Evolutionary conservation across 2,329 filamentous ascomycete genomes (phyloP), one percentile per base, ranked within the genome.

Genomic region (Sporothrix variecibatus): DNA sequence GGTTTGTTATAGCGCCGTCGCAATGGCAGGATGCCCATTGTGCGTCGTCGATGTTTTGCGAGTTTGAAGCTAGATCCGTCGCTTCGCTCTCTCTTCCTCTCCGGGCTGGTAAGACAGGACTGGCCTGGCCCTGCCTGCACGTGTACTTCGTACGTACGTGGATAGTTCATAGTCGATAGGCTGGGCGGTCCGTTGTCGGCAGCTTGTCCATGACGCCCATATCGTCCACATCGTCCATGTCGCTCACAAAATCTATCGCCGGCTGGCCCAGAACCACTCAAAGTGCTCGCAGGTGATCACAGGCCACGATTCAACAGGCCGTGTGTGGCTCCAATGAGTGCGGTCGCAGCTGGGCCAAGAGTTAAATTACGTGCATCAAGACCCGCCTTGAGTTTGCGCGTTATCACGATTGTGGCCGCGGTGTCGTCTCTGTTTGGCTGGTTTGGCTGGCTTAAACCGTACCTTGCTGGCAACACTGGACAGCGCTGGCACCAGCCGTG

Each of bases 341-440:
- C 26, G 58, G 31, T 15, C 49, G 38, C 8, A 46, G 38, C 9
- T 31, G 23, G 58, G 23, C 65, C 28, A 34, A 23, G 20, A 51
- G 20, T 69, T 53, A 69, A 43, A 73, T 73, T 70, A 64, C 56
- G 67, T 73, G 72, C 72, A 73, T 65, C 72, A 65, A 62, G 72
- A 64, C 72, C 72, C 65, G 65, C 72, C 51, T n/a, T 58, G 20
- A 28, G 46, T 51, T 43, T 46, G 62, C 28, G 38, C 26, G 40
- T 31, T 56, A 64, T 71, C 72, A 64, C 40, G 53, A 70, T 8
- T 28, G 23, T 62, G 69, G 53, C 64, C 64, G 15, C 17, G 72
- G 62, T 12, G 38, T n/a, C 58, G 72, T 23, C 11, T 51, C 64
- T 69, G 72, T 46, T 58, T 68, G 62, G 62, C 62, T 60, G 49